Evolutionary conservation across 2,329 filamentous ascomycete genomes (phyloP), one percentile per base, ranked within the genome.

Genomic region (Saccharata proteae): DNA sequence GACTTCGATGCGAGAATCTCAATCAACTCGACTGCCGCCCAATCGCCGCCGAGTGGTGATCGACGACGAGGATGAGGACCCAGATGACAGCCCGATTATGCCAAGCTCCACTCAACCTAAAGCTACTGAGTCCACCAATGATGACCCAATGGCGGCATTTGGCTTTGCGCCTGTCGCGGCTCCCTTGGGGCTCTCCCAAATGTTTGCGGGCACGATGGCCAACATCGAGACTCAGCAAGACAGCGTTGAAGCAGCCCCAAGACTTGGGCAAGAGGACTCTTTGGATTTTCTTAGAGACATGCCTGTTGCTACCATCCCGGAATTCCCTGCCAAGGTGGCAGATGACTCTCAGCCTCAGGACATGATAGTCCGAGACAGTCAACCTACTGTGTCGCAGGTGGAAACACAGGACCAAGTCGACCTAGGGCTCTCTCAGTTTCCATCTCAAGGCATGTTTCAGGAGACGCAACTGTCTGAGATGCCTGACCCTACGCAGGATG

Each of bases 161-260:
- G 46, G 59, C 42, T 51, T 63, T 46, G 36, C 50, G 5, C 38
- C 42, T n/a, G 37, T 49, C 26, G 48, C 53, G 23, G 45, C 58
- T 30, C 55, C 63, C 5, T 52, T 93, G 24, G 80, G 83, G 7
- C 65, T 93, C 26, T 92, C 84, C 0, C 86, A 93, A 46, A 88
- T 90, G 39, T 94, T 93, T 49, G 81, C 80, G 4, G 83, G 83
- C 9, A 93, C 85, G 1, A 80, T 94, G 74, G 84, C 81, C 28
- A 74, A 71, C 21, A 62, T 64, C 37, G 57, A 67, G 29, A 50
- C 52, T 3, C 54, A 46, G 6, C 46, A 48, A 30, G 45, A 58
- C 39, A 29, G 45, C 32, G n/a, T n/a, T n/a, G n/a, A n/a, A n/a
- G n/a, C n/a, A n/a, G n/a, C n/a, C n/a, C n/a, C n/a, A n/a, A n/a